phyloP scores from a whole-genome alignment of 805 yeast species.

The Wickerhamomyces xylosicus region DNA sequence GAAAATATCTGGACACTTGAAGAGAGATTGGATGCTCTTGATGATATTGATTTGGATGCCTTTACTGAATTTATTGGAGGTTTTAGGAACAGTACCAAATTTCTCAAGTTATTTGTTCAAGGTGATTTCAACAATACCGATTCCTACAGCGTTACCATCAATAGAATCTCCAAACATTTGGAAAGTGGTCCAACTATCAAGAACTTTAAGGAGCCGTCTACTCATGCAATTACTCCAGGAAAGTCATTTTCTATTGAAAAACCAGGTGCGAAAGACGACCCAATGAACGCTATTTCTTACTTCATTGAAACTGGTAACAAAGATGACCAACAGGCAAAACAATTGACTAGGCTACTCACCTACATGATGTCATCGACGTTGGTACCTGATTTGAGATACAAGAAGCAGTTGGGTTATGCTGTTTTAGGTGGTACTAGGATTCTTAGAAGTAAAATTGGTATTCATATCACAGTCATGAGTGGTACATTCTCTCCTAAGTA shows the following conservation, averaged over 20 bases:
- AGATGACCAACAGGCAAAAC: slow-evolving; percentile 21
- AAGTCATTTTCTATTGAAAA: slow-evolving; percentile 24
- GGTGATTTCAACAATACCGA: slow-evolving; percentile 32
- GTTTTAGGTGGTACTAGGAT: slow-evolving; percentile 47
- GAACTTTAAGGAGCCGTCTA: slow-evolving; percentile 23
- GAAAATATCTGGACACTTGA: slow-evolving; percentile 43
- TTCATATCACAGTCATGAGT: slow-evolving; percentile 50
- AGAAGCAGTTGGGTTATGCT: slow-evolving; percentile 52
- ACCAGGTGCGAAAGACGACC: slow-evolving; percentile 32
- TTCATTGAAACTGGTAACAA: slow-evolving; percentile 50
- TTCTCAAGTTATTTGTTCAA: slow-evolving; percentile 34
- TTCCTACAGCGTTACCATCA: slow-evolving; percentile 16
- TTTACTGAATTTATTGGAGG: slow-evolving; percentile 21
- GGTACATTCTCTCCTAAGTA: slow-evolving; percentile 29
- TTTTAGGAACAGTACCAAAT: slow-evolving; percentile 22
- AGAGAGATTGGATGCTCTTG: slow-evolving; percentile 45
- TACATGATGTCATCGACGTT: slow-evolving; percentile 35
- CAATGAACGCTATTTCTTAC: slow-evolving; percentile 38
- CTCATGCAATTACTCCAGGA: slow-evolving; percentile 28
- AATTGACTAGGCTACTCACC: slow-evolving; percentile 36
- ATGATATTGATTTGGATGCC: slow-evolving; percentile 30
- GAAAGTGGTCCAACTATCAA: not conserved
- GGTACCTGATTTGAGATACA: slow-evolving; percentile 38
- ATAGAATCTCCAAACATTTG: slow-evolving; percentile 20
- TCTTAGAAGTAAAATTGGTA: slow-evolving; percentile 42